Base-by-base conservation (phyloP, 805 yeast genomes). In the Candida ulmi region DNA sequence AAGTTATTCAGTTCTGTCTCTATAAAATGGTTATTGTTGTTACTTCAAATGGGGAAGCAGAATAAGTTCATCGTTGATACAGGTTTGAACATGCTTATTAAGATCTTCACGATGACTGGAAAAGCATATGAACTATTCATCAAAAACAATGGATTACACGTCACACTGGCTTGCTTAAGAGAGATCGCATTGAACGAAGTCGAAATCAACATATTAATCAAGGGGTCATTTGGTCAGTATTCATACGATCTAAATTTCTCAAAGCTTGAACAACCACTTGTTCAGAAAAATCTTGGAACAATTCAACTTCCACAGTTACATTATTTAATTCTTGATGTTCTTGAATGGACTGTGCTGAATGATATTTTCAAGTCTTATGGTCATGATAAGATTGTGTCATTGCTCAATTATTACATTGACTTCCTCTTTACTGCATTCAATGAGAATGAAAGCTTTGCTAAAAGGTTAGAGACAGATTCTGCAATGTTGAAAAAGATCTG, bases 1-100 rank as follows among this genome's bases (percentile, higher is more conserved):
- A 54, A 71, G 59, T 49, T 69, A 60, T 49, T 72, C 68, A 70
- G 78, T 34, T 65, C 81, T 0, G 66, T 85, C 2, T 74, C 86
- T 1, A 68, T 80, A 6, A 83, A 81, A 51, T 80, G 90, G 83
- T 62, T 84, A 9, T 60, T 84, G 11, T 54, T 83, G 12, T 53
- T 83, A 11, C 60, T 74, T 38, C 66, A 66, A 51, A 68, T 38
- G 45, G 65, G 24, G 54, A 61, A 35, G 71, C 50, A 36, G 33
- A 55, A 54, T 44, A 60, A 55, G 30, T 27, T 42, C 5, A 46
- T 44, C 16, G 62, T 55, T n/a, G 55, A 60, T 27, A 45, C 51
- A 8, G 55, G 62, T 0, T 41, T 69, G n/a, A 59, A 60, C n/a
- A 56, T 85, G 12, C 54, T 85, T 16, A 61, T 79, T 6, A 69